Base-by-base conservation (phyloP, 148 eudicot species). In the Arctostaphylos glauca region DNA sequence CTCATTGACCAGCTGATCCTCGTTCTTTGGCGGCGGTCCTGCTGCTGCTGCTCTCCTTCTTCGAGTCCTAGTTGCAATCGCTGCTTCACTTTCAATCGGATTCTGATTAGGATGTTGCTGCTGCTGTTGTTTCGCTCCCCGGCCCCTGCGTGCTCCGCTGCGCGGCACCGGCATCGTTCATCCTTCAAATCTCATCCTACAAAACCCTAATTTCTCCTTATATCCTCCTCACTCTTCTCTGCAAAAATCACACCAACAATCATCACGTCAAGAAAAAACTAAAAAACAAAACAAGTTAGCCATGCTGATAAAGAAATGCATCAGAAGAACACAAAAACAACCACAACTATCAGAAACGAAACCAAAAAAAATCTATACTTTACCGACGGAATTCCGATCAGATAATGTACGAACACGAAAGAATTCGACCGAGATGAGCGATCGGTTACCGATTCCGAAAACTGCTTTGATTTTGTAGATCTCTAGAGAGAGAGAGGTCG, bases 91-190 rank as follows among this genome's bases (percentile, higher is more conserved):
- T 41, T 43, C 84, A n/a, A 80, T 52, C 74, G 59, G 82, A 43
- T 78, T 86, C 9, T 78, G 46, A 77, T 83, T 87, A 25, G 82
- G 89, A 58, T 84, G 86, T 83, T 82, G 88, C 85, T 82, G 83
- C 58, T 80, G 88, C 78, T 84, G 87, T 84, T 83, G 89, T 84
- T 82, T 84, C 55, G 90, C 85, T 86, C 85, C 80, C 85, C 95
- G 89, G 82, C 95, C 95, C 87, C 93, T 87, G 80, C 95, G 90
- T 74, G 68, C 93, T 87, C 91, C 91, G 62, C 92, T 83, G 85
- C 92, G 92, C 88, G 85, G 81, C 72, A 81, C 89, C 67, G 92
- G 93, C 92, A 91, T 92, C 86, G 83, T 92, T 91, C 90, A 90
- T 91, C 87, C 89, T 87, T 77, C 90, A 74, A 85, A 62, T 81